Conservation (phyloP, 192 early-diverging fungal genomes). For the Spizellomyces punctatus region DNA sequence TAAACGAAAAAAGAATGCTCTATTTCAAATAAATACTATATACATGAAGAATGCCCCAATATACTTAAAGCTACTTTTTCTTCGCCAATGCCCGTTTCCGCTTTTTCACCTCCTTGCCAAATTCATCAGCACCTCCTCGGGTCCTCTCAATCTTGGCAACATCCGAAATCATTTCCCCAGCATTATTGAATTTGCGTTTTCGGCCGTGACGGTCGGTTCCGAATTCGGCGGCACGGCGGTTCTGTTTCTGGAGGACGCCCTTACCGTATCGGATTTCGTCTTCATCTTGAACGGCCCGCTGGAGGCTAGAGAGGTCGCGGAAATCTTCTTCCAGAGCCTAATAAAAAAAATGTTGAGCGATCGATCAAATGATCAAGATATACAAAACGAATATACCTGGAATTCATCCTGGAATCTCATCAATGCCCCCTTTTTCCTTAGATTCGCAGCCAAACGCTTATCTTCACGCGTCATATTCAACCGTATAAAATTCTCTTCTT, state of each 20-base stretch:
- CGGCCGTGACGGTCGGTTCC: background rate
- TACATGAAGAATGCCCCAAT: no score
- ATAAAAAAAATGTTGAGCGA: background rate
- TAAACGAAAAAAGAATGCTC: no score
- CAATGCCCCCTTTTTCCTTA: slow-evolving; percentile 50
- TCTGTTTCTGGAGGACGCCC: slow-evolving; percentile 6
- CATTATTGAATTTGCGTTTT: slow-evolving; percentile 34
- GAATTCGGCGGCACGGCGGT: slow-evolving; percentile 22
- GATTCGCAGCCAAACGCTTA: slow-evolving; percentile 52
- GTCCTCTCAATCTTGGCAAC: slow-evolving; percentile 1
- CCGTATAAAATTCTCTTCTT: slow-evolving; percentile 89
- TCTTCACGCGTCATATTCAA: slow-evolving; percentile 75
- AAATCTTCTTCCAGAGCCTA: slow-evolving; percentile 35
- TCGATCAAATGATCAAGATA: background rate
- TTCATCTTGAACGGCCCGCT: slow-evolving; percentile 28
- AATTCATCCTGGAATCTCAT: slow-evolving; percentile 84
- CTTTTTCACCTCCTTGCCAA: slow-evolving; percentile 14
- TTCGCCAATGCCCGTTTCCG: slow-evolving; percentile 9
- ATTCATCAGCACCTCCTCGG: slow-evolving; percentile 10
- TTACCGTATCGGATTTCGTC: slow-evolving; percentile 12
- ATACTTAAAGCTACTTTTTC: background rate
- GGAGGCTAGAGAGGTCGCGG: slow-evolving; percentile 17
- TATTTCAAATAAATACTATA: no score
- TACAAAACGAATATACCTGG: slow-evolving; percentile 46
- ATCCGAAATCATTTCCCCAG: slow-evolving; percentile 22